Conservation (phyloP, 352 stramenopile genomes). For the Phytophthora brassicae region DNA sequence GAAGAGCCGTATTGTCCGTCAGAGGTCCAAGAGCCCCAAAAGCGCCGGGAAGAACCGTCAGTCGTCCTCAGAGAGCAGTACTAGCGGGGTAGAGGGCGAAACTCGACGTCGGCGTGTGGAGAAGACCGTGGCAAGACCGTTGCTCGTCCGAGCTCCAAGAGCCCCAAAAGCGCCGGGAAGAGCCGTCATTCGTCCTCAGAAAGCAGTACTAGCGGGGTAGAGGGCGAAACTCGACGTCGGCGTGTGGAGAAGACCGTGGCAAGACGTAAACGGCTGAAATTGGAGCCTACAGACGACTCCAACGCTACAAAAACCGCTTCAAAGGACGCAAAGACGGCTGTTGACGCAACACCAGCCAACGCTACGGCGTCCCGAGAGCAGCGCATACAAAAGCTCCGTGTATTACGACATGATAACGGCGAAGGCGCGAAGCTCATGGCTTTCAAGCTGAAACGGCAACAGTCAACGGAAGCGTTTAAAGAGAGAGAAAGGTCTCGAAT, state of each 20-base stretch:
- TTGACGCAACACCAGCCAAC: neutral
- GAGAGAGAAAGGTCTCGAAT: slow-evolving; percentile 1
- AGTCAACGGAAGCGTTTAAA: neutral
- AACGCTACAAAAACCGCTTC: too few species aligned
- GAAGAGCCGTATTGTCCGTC: neutral
- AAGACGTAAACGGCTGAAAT: slow-evolving; percentile 3
- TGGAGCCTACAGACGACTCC: neutral
- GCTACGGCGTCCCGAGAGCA: slow-evolving; percentile 2
- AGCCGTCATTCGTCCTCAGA: neutral
- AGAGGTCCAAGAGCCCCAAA: neutral
- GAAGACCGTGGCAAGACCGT: slow-evolving; percentile 4
- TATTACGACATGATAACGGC: neutral
- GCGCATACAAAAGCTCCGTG: slow-evolving; percentile 7
- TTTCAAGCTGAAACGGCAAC: slow-evolving; percentile 12
- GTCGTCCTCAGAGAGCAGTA: neutral
- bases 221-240: neutral
- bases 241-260: slow-evolving; percentile 2
- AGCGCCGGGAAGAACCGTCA: neutral
- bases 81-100: neutral
- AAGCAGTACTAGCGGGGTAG: neutral
- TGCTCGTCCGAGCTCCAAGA: neutral
- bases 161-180: neutral
- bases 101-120: neutral
- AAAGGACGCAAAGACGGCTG: slow-evolving; percentile 1
- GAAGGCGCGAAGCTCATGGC: neutral